Conservation (phyloP, 2,329 filamentous ascomycete species). For the Sporothrix luriei region DNA sequence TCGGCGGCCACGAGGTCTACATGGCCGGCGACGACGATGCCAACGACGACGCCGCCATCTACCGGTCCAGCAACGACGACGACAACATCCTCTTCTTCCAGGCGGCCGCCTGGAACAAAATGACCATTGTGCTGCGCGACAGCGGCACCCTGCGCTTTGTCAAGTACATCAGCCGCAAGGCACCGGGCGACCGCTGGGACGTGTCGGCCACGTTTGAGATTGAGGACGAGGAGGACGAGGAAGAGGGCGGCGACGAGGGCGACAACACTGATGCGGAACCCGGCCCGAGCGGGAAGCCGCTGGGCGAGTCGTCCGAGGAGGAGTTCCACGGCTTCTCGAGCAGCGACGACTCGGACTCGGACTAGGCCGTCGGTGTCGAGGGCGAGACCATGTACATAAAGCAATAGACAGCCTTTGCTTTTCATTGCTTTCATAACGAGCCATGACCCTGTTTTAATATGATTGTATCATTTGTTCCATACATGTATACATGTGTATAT, state of each 20-base stretch:
- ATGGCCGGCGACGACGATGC: slow-evolving; percentile 83
- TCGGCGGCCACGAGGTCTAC: slow-evolving; percentile 84
- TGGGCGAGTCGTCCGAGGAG: slow-evolving; percentile 54
- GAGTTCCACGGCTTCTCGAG: slow-evolving; percentile 63
- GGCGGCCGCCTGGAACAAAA: slow-evolving; percentile 77
- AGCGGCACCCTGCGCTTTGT: slow-evolving; percentile 86
- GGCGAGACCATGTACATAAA: neutral
- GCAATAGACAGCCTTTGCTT: neutral
- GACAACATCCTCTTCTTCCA: slow-evolving; percentile 68
- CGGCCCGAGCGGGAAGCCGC: slow-evolving; percentile 40
- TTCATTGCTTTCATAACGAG: slow-evolving; percentile 15
- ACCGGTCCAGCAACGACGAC: slow-evolving; percentile 77
- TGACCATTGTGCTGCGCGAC: slow-evolving; percentile 88
- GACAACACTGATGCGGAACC: slow-evolving; percentile 51
- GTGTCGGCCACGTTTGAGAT: slow-evolving; percentile 78
- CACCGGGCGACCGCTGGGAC: slow-evolving; percentile 91
- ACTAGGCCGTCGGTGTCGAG: slow-evolving; percentile 27
- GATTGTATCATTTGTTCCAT: too few species aligned
- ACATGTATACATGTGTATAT: too few species aligned
- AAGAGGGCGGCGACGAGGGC: slow-evolving; percentile 45
- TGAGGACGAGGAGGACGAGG: slow-evolving; percentile 57
- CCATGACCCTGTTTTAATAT: neutral
- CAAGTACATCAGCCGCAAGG: slow-evolving; percentile 86
- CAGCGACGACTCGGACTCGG: slow-evolving; percentile 45
- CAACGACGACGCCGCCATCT: slow-evolving; percentile 75